Conservation (phyloP, 1,284 basidiomycete species). For the Phylloporus sp. region DNA sequence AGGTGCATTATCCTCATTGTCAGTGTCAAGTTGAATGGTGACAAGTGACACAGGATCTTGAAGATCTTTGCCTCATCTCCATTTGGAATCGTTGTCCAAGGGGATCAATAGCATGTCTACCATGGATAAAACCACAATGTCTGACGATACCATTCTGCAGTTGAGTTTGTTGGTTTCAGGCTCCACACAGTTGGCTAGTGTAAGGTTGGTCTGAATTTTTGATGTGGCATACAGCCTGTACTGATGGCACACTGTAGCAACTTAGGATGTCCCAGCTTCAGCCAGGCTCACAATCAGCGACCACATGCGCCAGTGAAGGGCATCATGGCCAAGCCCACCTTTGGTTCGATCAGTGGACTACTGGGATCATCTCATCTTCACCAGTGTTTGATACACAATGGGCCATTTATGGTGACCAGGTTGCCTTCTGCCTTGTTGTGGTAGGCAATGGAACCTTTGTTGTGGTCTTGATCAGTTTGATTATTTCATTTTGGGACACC, state of each 20-base stretch:
- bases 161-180: slow-evolving; percentile 35
- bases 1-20: slow-evolving; percentile 24
- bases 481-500: too few species aligned
- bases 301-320: slow-evolving; percentile 37
- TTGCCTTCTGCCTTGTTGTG: too few species aligned
- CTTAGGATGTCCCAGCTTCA: slow-evolving; percentile 35
- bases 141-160: slow-evolving; percentile 27
- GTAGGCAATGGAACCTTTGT: too few species aligned
- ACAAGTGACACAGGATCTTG: slow-evolving; percentile 32
- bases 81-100: slow-evolving; percentile 15
- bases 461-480: too few species aligned
- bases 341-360: too few species aligned
- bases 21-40: slow-evolving; percentile 37
- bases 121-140: slow-evolving; percentile 7
- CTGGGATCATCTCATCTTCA: too few species aligned
- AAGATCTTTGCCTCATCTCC: slow-evolving; percentile 15
- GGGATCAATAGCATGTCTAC: slow-evolving; percentile 14
- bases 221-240: neutral
- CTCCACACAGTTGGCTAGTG: slow-evolving; percentile 15
- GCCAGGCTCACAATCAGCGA: slow-evolving; percentile 31
- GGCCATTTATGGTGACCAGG: too few species aligned
- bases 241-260: slow-evolving; percentile 26
- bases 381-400: too few species aligned
- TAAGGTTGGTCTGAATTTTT: slow-evolving; percentile 19
- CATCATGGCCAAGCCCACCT: slow-evolving; percentile 36